Base-by-base conservation (phyloP, 805 yeast genomes). In the Nakazawaea wickerhamii region DNA sequence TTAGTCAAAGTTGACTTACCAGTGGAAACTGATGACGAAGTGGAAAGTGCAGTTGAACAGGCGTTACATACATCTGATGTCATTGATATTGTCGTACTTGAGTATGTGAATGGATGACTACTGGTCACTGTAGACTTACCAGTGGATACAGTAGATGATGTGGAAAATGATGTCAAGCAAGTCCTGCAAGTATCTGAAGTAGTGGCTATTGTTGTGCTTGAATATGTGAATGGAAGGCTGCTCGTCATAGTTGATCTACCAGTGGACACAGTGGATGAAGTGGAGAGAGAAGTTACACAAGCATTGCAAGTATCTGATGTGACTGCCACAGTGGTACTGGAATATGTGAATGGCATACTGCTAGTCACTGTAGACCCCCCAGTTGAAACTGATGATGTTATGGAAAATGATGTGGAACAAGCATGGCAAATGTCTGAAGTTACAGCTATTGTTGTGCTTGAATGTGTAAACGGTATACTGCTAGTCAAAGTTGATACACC, bases 201-300 rank as follows among this genome's bases (percentile, higher is more conserved):
- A 11, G 5, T 14, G 5, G 11, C 30, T 5, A 15, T 5, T 13
- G 38, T 35, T 5, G 30, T 4, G 3, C 30, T 23, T 25, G 38
- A 35, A 21, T 23, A 35, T 17, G 21, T 25, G 21, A 7, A 20
- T 14, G 36, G 26, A 14, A 5, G 6, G 36, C 36, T 33, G 15
- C 10, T 18, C 5, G 20, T 22, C 19, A 22, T 14, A 6, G 38
- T 35, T 13, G 38, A 17, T 4, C 20, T 2, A 14, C 28, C 38
- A 4, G 38, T 35, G 13, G 30, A 27, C 3, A 36, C 18, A 6
- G 32, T 11, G 1, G 33, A 27, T 2, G 26, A 10, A 7, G 40
- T 27, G 17, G 40, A 36, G 21, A n/a, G 11, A 17, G 28, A 35
- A 2, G 38, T 35, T 23, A 20, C 22, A 21, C 38, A 35, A 22